These are phyloP conservation scores for Ceratocystis eucalypticola DNA, from an alignment of 2,329 filamentous ascomycete species.

Conservation along the genomic window DNA sequence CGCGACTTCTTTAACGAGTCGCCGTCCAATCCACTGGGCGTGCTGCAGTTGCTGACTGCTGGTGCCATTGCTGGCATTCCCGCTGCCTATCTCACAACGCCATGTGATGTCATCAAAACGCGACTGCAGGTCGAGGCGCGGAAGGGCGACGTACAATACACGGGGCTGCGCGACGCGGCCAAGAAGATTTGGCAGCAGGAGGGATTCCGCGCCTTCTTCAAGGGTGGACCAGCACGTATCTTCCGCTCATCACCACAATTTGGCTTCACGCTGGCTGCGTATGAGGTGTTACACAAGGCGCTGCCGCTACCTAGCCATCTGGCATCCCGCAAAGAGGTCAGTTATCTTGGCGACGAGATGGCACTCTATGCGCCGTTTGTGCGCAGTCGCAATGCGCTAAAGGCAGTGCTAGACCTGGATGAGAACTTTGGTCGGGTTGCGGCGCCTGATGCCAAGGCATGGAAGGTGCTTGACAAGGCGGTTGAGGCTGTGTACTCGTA, in stretches of 20 bases:
- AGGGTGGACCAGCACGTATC: constrained; percentile 90
- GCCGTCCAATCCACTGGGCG: constrained; percentile 70
- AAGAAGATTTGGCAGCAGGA: constrained; percentile 76
- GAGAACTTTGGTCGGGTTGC: constrained; percentile 75
- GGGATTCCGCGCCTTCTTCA: constrained; percentile 95
- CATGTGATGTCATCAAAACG: constrained; percentile 98
- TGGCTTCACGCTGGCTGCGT: constrained; percentile 90
- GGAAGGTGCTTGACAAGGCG: constrained; percentile 37
- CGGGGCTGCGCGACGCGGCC: constrained; percentile 72
- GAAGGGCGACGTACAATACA: constrained; percentile 86
- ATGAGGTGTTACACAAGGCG: constrained; percentile 79
- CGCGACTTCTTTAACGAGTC: constrained; percentile 86
- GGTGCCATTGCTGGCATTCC: constrained; percentile 92
- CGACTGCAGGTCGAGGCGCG: constrained; percentile 92
- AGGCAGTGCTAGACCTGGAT: constrained; percentile 89
- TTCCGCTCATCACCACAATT: constrained; percentile 93
- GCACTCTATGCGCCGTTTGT: constrained; percentile 43
- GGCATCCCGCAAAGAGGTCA: constrained; percentile 37
- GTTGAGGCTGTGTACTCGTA: constrained; percentile 18
- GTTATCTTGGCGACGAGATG: constrained; percentile 43
- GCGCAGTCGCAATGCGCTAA: constrained; percentile 74
- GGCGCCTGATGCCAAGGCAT: constrained; percentile 40
- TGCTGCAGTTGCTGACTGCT: constrained; percentile 81
- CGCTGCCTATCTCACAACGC: constrained; percentile 86
- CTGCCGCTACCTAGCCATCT: constrained; percentile 40